Evolutionary conservation across 768 basidiomycete genomes (phyloP), one percentile per base, ranked within the genome.

Genomic region (Leccinellum rugosiceps): DNA sequence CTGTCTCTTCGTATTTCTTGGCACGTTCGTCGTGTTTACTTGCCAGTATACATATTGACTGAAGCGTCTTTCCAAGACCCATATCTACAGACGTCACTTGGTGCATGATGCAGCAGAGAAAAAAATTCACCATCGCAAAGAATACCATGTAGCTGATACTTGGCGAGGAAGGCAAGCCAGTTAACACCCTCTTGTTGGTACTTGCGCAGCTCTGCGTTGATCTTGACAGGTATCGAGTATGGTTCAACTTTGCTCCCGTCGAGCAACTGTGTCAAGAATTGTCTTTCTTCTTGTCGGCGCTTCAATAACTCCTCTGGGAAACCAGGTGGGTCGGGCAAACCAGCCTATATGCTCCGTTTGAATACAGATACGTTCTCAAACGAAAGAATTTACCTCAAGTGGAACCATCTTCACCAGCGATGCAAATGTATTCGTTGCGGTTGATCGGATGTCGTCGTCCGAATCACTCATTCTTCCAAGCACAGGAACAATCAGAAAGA

Each of bases 111-210:
- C 26, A 17, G 8, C 28, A 46, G 31, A 83, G 61, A 9, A 15
- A 30, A 25, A 11, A n/a, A 31, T 65, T 63, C 65, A 94, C 96
- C 97, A 67, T 99, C 97, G 69, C 97, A 99, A 28, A 99, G 85
- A 65, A 98, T 92, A 14, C 97, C 97, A 69, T 99, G 97, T 3
- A 99, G 75, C 66, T 98, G 97, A 70, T 97, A 99, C 70, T 97
- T 98, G 19, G 94, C 92, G 35, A 99, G 79, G 78, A 99, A 99
- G 1, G 97, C 97, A 17, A 99, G 79, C 97, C 97, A 99, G 70
- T 93, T 98, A 62, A 99, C 92, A 32, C 97, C 97, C 55, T 99
- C 97, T 74, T 93, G 92, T 73, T 99, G 97, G 70, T 99, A 99
- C 70, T 94, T 93, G 58, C 97, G 88, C 49, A 99, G 78, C 63